Evolutionary conservation across 495 filamentous ascomycete species (phyloP).

Genomic region (Cairneyella variabilis): DNA sequence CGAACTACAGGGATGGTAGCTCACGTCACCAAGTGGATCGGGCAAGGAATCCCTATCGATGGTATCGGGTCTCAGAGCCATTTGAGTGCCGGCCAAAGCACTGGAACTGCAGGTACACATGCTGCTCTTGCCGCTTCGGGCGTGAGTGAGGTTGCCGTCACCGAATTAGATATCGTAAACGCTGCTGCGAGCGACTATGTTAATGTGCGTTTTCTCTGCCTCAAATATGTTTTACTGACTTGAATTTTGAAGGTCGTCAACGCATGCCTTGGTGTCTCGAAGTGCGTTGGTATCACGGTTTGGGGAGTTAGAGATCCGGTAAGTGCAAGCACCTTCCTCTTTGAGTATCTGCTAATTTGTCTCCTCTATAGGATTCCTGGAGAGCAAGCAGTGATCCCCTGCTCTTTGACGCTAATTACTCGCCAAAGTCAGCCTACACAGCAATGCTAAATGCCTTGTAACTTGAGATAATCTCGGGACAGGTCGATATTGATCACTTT

Average conservation of each 20-base stretch:
- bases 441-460: no score
- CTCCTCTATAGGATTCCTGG: no score
- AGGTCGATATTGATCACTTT: no score
- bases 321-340: no score
- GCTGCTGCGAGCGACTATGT: conserved; percentile 57
- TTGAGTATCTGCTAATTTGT: no score
- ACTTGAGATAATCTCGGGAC: no score
- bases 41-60: conserved; percentile 67
- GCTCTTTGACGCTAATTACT: no score
- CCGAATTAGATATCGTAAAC: conserved; percentile 63
- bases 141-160: conserved; percentile 56
- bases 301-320: conserved; percentile 69
- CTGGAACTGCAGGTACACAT: conserved; percentile 45
- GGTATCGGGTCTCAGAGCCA: conserved; percentile 44
- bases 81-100: conserved; percentile 44
- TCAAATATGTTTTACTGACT: no score
- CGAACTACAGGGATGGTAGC: conserved; percentile 53
- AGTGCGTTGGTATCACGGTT: conserved; percentile 72
- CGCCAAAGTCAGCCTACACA: no score
- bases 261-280: conserved; percentile 58
- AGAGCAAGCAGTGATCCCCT: conserved; percentile 54
- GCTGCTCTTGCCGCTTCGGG: conserved; percentile 50
- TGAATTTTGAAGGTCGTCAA: no score
- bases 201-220: no score
- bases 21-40: conserved; percentile 64